Evolutionary conservation across 495 filamentous ascomycete genomes (phyloP), one percentile per base, ranked within the genome.

Genomic region (Talaromyces proteolyticus): DNA sequence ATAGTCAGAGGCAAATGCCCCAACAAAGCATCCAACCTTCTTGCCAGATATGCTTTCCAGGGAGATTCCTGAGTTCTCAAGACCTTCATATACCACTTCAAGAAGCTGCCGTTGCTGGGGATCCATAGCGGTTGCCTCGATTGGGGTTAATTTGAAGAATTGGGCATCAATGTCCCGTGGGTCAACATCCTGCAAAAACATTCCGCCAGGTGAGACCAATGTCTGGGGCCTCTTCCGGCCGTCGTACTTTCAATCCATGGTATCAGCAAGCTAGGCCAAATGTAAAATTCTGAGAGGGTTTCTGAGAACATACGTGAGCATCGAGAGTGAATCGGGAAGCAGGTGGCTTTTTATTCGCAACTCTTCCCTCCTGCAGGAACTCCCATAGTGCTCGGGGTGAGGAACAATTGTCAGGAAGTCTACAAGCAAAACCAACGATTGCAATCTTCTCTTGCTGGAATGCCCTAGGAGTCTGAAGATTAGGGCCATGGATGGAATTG

Each of bases 31-130:
- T 0, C 77, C 77, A 4, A 76, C 48, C 5, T 46, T 50, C 26
- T 47, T 39, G 17, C 53, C 57, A 3, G 39, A 36, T 64, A 10
- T 56, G 25, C 45, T 58, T 60, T 7, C 77, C 74, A 18, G 59
- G 58, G 58, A 60, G 78, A 26, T 62, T 3, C 81, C 79, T 1
- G 71, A 67, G 25, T 63, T 62, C 41, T 73, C 69, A 24, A 73
- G 50, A 24, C 61, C 60, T 42, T 73, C 68, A 43, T 52, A 61
- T 0, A 74, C 61, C 0, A 73, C 68, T 53, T 86, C 80, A 1
- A 85, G 65, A 0, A 86, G 57, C 11, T 75, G 57, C 0, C 80
- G 55, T 49, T 84, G 80, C 20, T 81, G 76, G 0, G 82, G 82
- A 49, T 85, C 79, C 60, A 82, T 74, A 0, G 59, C 57, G 52